Conservation (phyloP, 495 filamentous ascomycete species). For the Neurospora intermedia region DNA sequence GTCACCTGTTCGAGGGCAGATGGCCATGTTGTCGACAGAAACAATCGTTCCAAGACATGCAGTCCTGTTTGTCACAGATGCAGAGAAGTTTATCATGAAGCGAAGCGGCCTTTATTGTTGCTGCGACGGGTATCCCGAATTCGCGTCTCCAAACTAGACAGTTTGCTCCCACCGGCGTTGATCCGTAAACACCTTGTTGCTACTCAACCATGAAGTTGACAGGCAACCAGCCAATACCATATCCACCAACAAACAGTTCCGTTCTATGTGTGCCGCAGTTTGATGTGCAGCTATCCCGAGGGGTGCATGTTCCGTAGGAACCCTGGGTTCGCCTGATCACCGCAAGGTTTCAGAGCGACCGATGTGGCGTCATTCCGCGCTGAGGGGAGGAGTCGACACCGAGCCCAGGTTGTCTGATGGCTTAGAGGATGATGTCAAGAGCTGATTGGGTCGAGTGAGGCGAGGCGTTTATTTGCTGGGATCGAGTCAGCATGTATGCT, state of each 20-base stretch:
- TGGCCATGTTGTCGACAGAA: not conserved
- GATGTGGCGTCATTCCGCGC: conserved; percentile 11
- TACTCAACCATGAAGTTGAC: conserved; percentile 18
- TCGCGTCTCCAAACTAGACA: conserved; percentile 12
- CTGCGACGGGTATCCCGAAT: conserved; percentile 6
- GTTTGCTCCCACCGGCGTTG: conserved; percentile 10
- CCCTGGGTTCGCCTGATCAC: conserved; percentile 6
- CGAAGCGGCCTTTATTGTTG: not conserved
- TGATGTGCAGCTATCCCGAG: conserved; percentile 1
- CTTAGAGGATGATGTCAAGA: conserved; percentile 10
- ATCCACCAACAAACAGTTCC: conserved; percentile 14
- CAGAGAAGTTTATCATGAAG: not conserved
- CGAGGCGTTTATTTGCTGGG: conserved; percentile 60
- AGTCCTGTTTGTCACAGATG: not conserved
- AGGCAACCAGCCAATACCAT: conserved; percentile 19
- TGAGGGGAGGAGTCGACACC: conserved; percentile 1
- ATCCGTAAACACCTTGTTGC: conserved; percentile 15
- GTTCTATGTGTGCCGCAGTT: not conserved
- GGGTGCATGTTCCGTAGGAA: conserved; percentile 8
- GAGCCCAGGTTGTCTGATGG: conserved; percentile 10
- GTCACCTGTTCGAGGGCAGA: conserved; percentile 2
- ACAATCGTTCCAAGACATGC: not conserved
- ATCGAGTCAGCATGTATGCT: not conserved
- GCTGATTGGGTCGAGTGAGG: conserved; percentile 26
- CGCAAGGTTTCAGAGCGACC: conserved; percentile 7